phyloP scores from a whole-genome alignment of 1,139 yeast species.

The Hyphopichia wangnamkhiaoensis region DNA sequence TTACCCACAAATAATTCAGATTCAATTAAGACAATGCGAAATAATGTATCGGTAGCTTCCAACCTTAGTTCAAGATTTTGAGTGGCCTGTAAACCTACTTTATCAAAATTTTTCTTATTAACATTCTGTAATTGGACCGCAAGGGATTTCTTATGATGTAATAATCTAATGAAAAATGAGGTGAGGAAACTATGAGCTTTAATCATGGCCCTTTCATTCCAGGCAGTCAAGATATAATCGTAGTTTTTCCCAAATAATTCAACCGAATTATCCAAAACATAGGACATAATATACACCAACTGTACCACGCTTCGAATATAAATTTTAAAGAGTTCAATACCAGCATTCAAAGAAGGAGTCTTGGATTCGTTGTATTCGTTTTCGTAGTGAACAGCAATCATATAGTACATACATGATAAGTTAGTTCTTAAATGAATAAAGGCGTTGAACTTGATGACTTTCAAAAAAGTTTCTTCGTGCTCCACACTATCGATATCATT shows the following conservation, averaged over 20 bases:
- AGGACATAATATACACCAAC: constrained; percentile 47
- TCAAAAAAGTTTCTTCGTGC: constrained; percentile 24
- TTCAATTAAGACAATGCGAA: constrained; percentile 37
- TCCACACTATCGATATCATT: constrained; percentile 11
- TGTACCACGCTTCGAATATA: constrained; percentile 46
- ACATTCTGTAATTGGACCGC: background rate
- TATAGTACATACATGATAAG: constrained; percentile 45
- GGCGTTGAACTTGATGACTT: constrained; percentile 36
- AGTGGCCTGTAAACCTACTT: constrained; percentile 12
- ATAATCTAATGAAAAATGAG: constrained; percentile 42
- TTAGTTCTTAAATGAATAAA: constrained; percentile 45
- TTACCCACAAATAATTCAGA: constrained; percentile 50
- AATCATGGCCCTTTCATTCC: constrained; percentile 44
- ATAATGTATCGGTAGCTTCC: constrained; percentile 37
- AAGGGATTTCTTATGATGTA: constrained; percentile 36
- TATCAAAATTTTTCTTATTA: constrained; percentile 1
- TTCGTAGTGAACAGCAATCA: constrained; percentile 47
- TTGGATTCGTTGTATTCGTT: constrained; percentile 30
- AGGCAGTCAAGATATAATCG: constrained; percentile 41
- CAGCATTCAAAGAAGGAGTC: constrained; percentile 39
- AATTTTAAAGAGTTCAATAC: constrained; percentile 46
- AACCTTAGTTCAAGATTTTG: constrained; percentile 26
- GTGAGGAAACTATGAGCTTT: constrained; percentile 44
- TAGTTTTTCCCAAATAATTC: constrained; percentile 44
- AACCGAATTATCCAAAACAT: constrained; percentile 45